phyloP scores from a whole-genome alignment of 176 grass and related monocot species.

The Ananas comosus region DNA sequence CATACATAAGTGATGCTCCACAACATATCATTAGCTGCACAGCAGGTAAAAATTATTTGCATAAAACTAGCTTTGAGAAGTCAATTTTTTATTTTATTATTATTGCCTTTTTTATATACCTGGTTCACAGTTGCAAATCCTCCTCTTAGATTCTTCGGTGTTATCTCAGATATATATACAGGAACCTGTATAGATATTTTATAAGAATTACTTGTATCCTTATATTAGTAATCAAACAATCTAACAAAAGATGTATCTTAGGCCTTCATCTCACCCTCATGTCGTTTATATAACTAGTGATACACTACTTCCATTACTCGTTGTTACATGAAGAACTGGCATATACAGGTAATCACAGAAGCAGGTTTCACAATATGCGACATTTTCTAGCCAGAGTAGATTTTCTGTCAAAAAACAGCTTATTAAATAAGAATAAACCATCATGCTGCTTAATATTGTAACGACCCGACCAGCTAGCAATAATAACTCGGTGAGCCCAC shows the following conservation, averaged over 20 bases:
- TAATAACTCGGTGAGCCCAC: too few species aligned
- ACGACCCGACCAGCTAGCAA: too few species aligned
- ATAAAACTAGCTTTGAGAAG: not conserved
- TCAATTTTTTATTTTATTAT: not conserved
- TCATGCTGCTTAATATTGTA: not conserved
- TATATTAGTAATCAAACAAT: not conserved
- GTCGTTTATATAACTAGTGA: too few species aligned
- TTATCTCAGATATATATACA: slow-evolving; percentile 86
- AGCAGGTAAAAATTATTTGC: slow-evolving; percentile 7
- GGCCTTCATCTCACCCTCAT: too few species aligned
- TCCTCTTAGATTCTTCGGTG: slow-evolving; percentile 83
- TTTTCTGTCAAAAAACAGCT: not conserved
- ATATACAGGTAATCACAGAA: not conserved
- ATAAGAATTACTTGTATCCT: not conserved
- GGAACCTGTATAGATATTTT: slow-evolving; percentile 46
- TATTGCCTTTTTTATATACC: slow-evolving; percentile 29
- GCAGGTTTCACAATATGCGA: not conserved
- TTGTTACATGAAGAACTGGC: too few species aligned
- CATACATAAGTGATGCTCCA: slow-evolving; percentile 54
- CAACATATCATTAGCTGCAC: slow-evolving; percentile 81
- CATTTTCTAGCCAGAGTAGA: not conserved
- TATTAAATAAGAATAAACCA: not conserved
- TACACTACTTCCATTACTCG: too few species aligned
- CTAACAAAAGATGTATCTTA: too few species aligned
- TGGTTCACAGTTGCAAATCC: slow-evolving; percentile 69